Percentiles rank a stretch among this genome's conserved stretches.
phyloP scores from a whole-genome alignment of 352 stramenopile genomes.

The Pythium coloratum region DNA sequence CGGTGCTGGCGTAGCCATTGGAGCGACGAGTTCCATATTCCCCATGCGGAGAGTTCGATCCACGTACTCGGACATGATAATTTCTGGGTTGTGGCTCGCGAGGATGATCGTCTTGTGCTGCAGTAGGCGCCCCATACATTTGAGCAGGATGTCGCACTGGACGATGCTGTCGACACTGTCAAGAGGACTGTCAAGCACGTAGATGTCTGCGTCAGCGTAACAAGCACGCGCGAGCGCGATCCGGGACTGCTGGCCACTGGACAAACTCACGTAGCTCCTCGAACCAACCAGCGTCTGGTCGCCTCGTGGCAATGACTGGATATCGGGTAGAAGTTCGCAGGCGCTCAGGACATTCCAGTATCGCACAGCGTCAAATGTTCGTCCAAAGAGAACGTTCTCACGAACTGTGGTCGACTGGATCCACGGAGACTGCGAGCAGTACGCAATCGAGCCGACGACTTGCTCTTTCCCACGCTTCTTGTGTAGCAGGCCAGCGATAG shows the following conservation, averaged over 20 bases:
- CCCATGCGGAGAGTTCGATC: conserved; percentile 27
- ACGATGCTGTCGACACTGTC: conserved; percentile 67
- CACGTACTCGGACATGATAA: conserved; percentile 32
- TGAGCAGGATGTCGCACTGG: conserved; percentile 79
- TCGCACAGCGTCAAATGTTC: conserved; percentile 52
- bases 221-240: conserved; percentile 35
- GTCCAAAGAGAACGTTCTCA: conserved; percentile 98
- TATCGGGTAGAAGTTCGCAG: conserved; percentile 39
- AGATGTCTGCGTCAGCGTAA: conserved; percentile 35
- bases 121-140: conserved; percentile 28
- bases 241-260: conserved; percentile 32
- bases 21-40: conserved; percentile 20
- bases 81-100: conserved; percentile 88
- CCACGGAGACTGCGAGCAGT: conserved; percentile 92
- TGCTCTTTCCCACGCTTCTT: conserved; percentile 39
- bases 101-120: conserved; percentile 71
- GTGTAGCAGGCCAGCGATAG: conserved; percentile 51
- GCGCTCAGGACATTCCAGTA: conserved; percentile 71
- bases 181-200: conserved; percentile 34
- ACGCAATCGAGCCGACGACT: conserved; percentile 53
- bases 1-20: not conserved
- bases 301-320: conserved; percentile 28
- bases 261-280: conserved; percentile 33
- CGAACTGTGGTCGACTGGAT: conserved; percentile 96
- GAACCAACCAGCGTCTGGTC: conserved; percentile 35